Base-by-base conservation (phyloP, 1,284 basidiomycete genomes). In the Cryptococcus sp. region DNA sequence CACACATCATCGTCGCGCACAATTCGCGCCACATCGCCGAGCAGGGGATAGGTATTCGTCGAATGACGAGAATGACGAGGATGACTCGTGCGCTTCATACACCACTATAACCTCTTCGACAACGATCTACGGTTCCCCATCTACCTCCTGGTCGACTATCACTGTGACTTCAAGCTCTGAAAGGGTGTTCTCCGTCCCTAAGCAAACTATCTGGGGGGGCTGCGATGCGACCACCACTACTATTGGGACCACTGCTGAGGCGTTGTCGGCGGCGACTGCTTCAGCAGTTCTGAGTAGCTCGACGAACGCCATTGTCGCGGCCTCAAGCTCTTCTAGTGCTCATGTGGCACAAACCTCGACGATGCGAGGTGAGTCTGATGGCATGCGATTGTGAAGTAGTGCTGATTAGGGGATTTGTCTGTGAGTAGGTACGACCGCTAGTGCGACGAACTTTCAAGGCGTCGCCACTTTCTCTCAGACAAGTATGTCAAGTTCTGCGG, bases 201-300 rank as follows among this genome's bases (percentile, higher is more conserved):
- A 44, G 1, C 38, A 61, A 26, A 64, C 62, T 20, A 38, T 62
- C n/a, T 61, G 48, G 41, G 52, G 52, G 26, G 45, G 48, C n/a
- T 55, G 50, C 38, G 46, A 15, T 20, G 29, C 26, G 26, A 29
- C 39, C 7, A 48, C 38, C 15, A 19, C 45, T 38, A 47, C 45
- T 17, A 17, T 16, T 47, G 22, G 46, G 19, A 54, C 20, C 2
- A 17, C 37, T 26, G 25, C 44, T 20, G 43, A 46, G 15, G 37
- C 45, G 11, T 46, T 46, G 16, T 34, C 43, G 11, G 17, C 52
- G 5, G n/a, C 48, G 22, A 25, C 40, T 13, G 20, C 41, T 16
- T 51, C 26, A 39, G 26, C 29, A 8, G 22, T 43, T 5, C 46
- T 25, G 6, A n/a, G n/a, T n/a, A 41, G 41, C 17, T 13, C 44